A percentile compares a stretch with the other conserved stretches of the same genome.
These are phyloP conservation scores for Symbiodinium pilosum DNA, from an alignment of 73 alveolate species.

Conservation along the genomic window DNA sequence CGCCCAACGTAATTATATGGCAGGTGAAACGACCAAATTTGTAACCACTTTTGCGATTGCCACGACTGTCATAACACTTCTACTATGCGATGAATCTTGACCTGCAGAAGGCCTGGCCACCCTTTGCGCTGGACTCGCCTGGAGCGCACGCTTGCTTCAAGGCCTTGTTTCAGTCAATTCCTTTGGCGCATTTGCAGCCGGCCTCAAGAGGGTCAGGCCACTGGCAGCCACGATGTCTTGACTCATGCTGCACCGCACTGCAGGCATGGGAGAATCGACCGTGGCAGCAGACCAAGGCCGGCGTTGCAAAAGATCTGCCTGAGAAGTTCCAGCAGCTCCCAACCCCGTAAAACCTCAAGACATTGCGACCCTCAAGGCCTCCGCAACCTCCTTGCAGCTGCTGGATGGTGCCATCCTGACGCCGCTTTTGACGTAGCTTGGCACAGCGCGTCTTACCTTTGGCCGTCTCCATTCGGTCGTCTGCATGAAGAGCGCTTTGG, in stretches of 20 bases:
- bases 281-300: not conserved
- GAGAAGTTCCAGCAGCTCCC: too few relatives aligned
- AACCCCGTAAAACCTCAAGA: too few relatives aligned
- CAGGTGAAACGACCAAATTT: too few relatives aligned
- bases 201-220: not conserved
- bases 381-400: not conserved
- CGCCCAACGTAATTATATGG: too few relatives aligned
- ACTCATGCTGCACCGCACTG: not conserved
- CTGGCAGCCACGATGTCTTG: not conserved
- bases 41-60: too few relatives aligned
- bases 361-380: not conserved
- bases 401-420: slow-evolving; percentile 12
- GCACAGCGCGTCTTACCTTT: not conserved
- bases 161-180: too few relatives aligned
- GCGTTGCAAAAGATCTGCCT: too few relatives aligned
- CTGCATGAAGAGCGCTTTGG: too few relatives aligned
- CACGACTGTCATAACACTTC: too few relatives aligned
- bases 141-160: not conserved
- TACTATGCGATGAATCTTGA: too few relatives aligned
- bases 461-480: too few relatives aligned
- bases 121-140: not conserved
- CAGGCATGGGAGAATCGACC: slow-evolving; percentile 1
- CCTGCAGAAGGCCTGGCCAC: not conserved
- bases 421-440: not conserved
- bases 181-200: too few relatives aligned